Evolutionary conservation across 495 filamentous ascomycete genomes (phyloP).

Genomic region (Neurospora africana): DNA sequence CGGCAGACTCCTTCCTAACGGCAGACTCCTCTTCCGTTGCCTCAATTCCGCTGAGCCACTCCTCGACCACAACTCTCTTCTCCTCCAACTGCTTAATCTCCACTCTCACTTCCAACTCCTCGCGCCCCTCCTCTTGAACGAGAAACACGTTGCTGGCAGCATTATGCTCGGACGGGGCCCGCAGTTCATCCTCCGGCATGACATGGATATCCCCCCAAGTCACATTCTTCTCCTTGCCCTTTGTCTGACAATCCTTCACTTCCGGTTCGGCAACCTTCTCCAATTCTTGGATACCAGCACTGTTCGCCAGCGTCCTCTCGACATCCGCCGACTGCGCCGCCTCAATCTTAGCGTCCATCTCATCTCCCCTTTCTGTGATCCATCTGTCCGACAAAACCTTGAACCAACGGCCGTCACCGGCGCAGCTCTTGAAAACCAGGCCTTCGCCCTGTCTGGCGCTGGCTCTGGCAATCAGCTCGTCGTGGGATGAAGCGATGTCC

Average conservation of each 20-base stretch:
- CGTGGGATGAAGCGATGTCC: slow-evolving; percentile 9
- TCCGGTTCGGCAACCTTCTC: not conserved
- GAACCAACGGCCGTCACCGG: slow-evolving; percentile 17
- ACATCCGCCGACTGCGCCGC: not conserved
- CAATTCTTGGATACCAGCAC: not conserved
- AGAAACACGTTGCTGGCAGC: not conserved
- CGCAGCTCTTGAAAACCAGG: slow-evolving; percentile 20
- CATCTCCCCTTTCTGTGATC: slow-evolving; percentile 8
- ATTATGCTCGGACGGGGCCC: not conserved
- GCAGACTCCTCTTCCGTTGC: not conserved
- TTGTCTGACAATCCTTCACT: not conserved
- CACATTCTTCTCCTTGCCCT: not conserved
- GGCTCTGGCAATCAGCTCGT: slow-evolving; percentile 12
- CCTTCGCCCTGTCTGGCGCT: slow-evolving; percentile 13
- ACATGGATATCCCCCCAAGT: no score
- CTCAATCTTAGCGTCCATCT: not conserved
- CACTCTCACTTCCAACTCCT: not conserved
- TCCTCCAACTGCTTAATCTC: not conserved
- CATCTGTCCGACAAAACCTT: slow-evolving; percentile 17
- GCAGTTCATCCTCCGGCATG: not conserved
- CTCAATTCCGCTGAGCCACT: not conserved
- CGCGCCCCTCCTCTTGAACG: not conserved
- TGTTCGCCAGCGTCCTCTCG: not conserved
- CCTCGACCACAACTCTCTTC: not conserved
- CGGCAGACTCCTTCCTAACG: not conserved